These are phyloP conservation scores for Penicillium tannophilum DNA, from an alignment of 495 filamentous ascomycete species.

Conservation along the genomic window DNA sequence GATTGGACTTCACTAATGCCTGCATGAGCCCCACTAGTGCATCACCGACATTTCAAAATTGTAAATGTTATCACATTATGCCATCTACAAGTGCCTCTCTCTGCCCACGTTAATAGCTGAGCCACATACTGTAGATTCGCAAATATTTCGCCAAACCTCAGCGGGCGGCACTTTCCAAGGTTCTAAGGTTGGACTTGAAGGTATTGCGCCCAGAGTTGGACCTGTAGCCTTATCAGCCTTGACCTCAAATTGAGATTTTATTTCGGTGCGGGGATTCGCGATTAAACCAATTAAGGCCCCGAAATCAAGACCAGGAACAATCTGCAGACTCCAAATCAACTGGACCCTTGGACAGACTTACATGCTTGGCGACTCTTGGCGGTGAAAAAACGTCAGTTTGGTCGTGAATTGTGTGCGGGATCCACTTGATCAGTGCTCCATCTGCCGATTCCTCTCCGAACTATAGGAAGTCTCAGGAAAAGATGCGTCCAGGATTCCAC, in stretches of 20 bases:
- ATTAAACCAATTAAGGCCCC: background rate
- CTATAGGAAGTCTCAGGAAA: background rate
- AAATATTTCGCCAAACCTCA: background rate
- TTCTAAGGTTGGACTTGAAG: too few species aligned
- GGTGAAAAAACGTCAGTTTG: conserved; percentile 16
- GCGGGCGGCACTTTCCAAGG: background rate
- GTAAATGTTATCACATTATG: too few species aligned
- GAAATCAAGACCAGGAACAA: background rate
- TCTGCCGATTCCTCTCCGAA: background rate
- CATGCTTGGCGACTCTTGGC: conserved; percentile 13
- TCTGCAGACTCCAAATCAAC: background rate
- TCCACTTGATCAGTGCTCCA: conserved; percentile 5
- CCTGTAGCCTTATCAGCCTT: background rate
- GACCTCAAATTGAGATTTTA: background rate
- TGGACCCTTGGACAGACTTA: background rate
- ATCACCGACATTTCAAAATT: too few species aligned
- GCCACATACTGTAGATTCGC: too few species aligned
- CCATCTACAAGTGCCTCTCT: too few species aligned
- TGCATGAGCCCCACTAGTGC: too few species aligned
- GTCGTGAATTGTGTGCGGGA: conserved; percentile 16
- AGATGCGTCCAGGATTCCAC: too few species aligned
- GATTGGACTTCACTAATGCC: background rate
- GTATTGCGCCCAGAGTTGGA: too few species aligned
- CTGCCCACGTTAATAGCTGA: too few species aligned
- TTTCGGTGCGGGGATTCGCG: background rate